Evolutionary conservation across 768 basidiomycete species (phyloP).

Genomic region (Panaeolus cyanescens): DNA sequence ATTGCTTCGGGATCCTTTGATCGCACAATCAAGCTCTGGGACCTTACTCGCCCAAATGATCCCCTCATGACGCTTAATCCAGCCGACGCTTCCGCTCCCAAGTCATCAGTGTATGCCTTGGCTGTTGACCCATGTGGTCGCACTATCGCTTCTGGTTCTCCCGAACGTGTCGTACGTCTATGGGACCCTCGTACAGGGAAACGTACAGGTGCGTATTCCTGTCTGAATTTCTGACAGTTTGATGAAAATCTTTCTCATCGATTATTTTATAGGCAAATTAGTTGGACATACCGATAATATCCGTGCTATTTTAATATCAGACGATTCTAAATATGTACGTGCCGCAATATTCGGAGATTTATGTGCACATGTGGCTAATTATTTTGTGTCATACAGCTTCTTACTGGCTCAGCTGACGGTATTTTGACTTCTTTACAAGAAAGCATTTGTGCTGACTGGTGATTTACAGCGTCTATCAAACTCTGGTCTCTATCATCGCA

Average conservation of each 20-base stretch:
- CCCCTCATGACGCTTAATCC: conserved; percentile 69
- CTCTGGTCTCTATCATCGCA: conserved; percentile 93
- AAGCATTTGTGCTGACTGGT: conserved; percentile 10
- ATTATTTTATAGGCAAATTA: conserved; percentile 57
- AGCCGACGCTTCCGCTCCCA: conserved; percentile 64
- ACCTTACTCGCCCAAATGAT: conserved; percentile 55
- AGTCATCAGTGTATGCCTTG: conserved; percentile 77
- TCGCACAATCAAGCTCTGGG: conserved; percentile 93
- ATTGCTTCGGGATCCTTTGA: conserved; percentile 95
- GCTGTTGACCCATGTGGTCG: conserved; percentile 80
- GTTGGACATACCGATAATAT: conserved; percentile 99
- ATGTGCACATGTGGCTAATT: conserved; percentile 3
- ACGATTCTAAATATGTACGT: conserved; percentile 88
- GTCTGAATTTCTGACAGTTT: neutral
- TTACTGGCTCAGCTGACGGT: conserved; percentile 85
- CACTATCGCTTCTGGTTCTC: conserved; percentile 85
- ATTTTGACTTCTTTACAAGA: conserved; percentile 12
- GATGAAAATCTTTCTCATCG: neutral
- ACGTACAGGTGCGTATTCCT: conserved; percentile 45
- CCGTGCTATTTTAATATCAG: conserved; percentile 83
- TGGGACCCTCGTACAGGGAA: conserved; percentile 94
- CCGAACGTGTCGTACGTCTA: conserved; percentile 85
- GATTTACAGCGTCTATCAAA: conserved; percentile 69
- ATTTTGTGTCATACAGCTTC: conserved; percentile 46
- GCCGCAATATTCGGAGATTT: neutral